These are phyloP conservation scores for Aureobasidium mangrovei DNA, from an alignment of 2,329 filamentous ascomycete genomes.

Conservation along the genomic window DNA sequence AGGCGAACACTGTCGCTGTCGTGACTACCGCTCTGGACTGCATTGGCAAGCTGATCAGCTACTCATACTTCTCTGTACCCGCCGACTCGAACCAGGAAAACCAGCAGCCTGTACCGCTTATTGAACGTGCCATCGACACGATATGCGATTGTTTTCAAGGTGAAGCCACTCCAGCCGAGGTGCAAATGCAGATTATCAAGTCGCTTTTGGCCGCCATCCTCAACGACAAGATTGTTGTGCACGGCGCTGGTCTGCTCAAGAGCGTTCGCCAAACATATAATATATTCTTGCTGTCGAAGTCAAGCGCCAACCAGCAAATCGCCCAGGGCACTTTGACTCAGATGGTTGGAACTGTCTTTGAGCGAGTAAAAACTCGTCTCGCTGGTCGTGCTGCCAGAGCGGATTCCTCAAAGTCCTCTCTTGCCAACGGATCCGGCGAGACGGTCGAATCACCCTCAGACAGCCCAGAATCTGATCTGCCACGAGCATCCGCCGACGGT, in stretches of 20 bases:
- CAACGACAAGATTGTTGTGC: conserved; percentile 98
- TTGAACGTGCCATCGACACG: conserved; percentile 95
- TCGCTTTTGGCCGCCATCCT: conserved; percentile 89
- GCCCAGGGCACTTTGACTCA: conserved; percentile 95
- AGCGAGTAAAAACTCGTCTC: conserved; percentile 78
- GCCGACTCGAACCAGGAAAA: conserved; percentile 26
- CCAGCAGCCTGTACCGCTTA: conserved; percentile 55
- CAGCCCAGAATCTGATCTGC: conserved; percentile 29
- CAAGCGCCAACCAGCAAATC: conserved; percentile 88
- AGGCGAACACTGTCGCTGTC: conserved; percentile 73
- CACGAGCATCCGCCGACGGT: conserved; percentile 17
- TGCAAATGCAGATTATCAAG: conserved; percentile 97
- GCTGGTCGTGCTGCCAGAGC: conserved; percentile 77
- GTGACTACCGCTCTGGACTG: conserved; percentile 90
- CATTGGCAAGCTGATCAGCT: conserved; percentile 97
- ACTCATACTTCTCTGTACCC: conserved; percentile 88
- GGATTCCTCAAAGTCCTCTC: conserved; percentile 40
- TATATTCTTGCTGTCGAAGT: conserved; percentile 92
- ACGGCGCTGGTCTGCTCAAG: conserved; percentile 90
- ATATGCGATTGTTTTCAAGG: conserved; percentile 99
- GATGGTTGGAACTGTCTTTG: conserved; percentile 98
- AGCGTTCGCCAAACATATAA: conserved; percentile 98
- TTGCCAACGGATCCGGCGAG: conserved; percentile 25
- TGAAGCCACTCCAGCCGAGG: conserved; percentile 81
- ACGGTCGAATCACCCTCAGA: conserved; percentile 21